Percentiles rank a stretch among this genome's conserved stretches.
phyloP scores from a whole-genome alignment of 2,329 filamentous ascomycete species.

The Claviceps sorghi region DNA sequence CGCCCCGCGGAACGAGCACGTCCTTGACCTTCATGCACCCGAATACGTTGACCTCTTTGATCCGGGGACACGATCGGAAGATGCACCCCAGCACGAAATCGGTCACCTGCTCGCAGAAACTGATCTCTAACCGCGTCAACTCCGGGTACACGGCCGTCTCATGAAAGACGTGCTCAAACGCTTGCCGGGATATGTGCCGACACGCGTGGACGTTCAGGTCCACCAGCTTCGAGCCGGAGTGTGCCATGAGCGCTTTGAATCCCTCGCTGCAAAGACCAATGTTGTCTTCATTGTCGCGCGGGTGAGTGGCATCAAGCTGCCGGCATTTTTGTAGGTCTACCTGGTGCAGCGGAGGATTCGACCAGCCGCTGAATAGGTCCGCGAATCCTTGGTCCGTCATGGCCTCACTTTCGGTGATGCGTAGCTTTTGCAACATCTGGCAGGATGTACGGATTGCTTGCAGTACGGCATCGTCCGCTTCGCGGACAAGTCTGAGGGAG shows the following conservation, averaged over 20 bases:
- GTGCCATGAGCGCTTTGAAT: slow-evolving; percentile 69
- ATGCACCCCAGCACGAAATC: slow-evolving; percentile 49
- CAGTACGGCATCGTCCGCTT: slow-evolving; percentile 55
- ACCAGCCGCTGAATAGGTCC: slow-evolving; percentile 60
- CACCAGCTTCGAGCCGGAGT: slow-evolving; percentile 55
- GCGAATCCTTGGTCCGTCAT: slow-evolving; percentile 64
- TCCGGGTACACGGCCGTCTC: slow-evolving; percentile 47
- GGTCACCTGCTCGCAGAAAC: slow-evolving; percentile 56
- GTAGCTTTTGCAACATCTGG: slow-evolving; percentile 55
- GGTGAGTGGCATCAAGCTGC: slow-evolving; percentile 55
- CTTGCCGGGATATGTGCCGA: slow-evolving; percentile 58
- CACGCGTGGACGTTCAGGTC: slow-evolving; percentile 69
- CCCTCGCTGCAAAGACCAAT: slow-evolving; percentile 63
- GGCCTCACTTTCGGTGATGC: slow-evolving; percentile 61
- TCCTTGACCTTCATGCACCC: slow-evolving; percentile 49
- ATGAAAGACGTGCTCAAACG: slow-evolving; percentile 62
- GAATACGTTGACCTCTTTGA: slow-evolving; percentile 47
- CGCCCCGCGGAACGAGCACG: slow-evolving; percentile 37
- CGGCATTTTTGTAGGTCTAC: slow-evolving; percentile 68
- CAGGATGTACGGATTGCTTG: slow-evolving; percentile 58
- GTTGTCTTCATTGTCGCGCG: slow-evolving; percentile 47
- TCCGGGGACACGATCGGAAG: slow-evolving; percentile 47
- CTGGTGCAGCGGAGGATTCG: slow-evolving; percentile 53
- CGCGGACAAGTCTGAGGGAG: slow-evolving; percentile 55
- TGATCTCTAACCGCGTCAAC: slow-evolving; percentile 59